These are phyloP conservation scores for Ambrosiella xylebori DNA, from an alignment of 2,329 filamentous ascomycete genomes.

Conservation along the genomic window DNA sequence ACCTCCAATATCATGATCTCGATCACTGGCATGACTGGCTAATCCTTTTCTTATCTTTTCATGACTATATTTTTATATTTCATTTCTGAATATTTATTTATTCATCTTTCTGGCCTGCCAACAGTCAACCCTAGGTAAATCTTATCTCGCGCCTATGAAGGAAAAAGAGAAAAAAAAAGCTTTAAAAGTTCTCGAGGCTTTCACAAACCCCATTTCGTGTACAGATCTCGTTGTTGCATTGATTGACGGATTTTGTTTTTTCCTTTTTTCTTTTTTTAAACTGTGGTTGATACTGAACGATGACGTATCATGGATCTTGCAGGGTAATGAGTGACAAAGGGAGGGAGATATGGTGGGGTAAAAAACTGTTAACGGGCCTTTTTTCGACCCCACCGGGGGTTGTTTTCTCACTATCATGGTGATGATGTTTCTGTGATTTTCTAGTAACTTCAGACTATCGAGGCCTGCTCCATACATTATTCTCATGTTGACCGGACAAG, in stretches of 20 bases:
- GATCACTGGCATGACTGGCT: too few species aligned
- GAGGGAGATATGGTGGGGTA: neutral
- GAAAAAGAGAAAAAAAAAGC: too few species aligned
- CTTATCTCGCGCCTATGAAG: too few species aligned
- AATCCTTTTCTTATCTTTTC: too few species aligned
- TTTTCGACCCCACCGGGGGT: neutral
- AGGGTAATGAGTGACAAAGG: neutral
- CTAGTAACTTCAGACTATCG: neutral
- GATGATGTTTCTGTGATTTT: neutral
- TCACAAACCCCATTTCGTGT: neutral
- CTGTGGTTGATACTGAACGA: too few species aligned
- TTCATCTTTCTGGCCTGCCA: too few species aligned
- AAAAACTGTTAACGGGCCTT: neutral
- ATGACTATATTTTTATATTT: too few species aligned
- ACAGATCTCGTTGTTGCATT: neutral
- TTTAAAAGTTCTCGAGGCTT: neutral
- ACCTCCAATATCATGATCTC: too few species aligned
- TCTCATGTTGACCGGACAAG: too few species aligned
- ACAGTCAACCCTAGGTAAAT: too few species aligned
- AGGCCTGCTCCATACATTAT: neutral
- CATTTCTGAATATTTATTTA: too few species aligned
- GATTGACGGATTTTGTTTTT: neutral
- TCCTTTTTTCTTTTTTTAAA: too few species aligned
- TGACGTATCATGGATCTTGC: neutral
- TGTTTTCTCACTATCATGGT: neutral